Evolutionary conservation across 108 stramenopile genomes (phyloP).

Genomic region (Pseudonitzschia multiseries): DNA sequence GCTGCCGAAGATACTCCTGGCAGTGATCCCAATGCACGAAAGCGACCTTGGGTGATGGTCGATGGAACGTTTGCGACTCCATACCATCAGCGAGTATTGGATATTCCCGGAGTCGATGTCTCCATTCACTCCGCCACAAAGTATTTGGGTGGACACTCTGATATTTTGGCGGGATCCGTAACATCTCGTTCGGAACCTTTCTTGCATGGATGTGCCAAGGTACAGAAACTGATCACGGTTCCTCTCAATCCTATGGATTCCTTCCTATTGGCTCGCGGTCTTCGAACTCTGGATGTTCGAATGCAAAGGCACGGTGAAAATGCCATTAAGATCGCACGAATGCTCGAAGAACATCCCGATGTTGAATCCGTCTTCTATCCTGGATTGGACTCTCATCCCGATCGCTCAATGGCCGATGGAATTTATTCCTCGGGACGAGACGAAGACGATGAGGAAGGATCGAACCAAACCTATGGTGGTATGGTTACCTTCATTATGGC

Average conservation of each 20-base stretch:
- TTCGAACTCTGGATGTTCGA: slow-evolving; percentile 87
- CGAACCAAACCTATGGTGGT: slow-evolving; percentile 54
- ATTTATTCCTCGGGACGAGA: slow-evolving; percentile 46
- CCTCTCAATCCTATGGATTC: slow-evolving; percentile 85
- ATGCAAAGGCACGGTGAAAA: slow-evolving; percentile 61
- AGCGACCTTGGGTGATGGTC: slow-evolving; percentile 49
- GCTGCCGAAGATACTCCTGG: slow-evolving; percentile 32
- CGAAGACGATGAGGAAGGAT: slow-evolving; percentile 27
- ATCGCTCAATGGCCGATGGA: slow-evolving; percentile 38
- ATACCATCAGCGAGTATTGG: slow-evolving; percentile 53
- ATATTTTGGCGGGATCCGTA: slow-evolving; percentile 86
- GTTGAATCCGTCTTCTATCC: slow-evolving; percentile 67
- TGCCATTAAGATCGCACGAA: slow-evolving; percentile 59
- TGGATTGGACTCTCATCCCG: slow-evolving; percentile 49
- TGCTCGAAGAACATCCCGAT: slow-evolving; percentile 56
- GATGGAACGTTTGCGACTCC: slow-evolving; percentile 84
- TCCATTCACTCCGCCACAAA: slow-evolving; percentile 87
- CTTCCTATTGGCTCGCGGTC: slow-evolving; percentile 82
- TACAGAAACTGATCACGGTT: slow-evolving; percentile 82
- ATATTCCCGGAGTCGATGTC: slow-evolving; percentile 81
- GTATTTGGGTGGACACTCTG: slow-evolving; percentile 90
- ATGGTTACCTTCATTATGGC: slow-evolving; percentile 73
- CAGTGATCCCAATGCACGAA: slow-evolving; percentile 9
- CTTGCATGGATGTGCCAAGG: slow-evolving; percentile 58
- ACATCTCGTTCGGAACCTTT: slow-evolving; percentile 19